These are phyloP conservation scores for Leccinum incarnatum DNA, from an alignment of 768 basidiomycete species.

Conservation along the genomic window DNA sequence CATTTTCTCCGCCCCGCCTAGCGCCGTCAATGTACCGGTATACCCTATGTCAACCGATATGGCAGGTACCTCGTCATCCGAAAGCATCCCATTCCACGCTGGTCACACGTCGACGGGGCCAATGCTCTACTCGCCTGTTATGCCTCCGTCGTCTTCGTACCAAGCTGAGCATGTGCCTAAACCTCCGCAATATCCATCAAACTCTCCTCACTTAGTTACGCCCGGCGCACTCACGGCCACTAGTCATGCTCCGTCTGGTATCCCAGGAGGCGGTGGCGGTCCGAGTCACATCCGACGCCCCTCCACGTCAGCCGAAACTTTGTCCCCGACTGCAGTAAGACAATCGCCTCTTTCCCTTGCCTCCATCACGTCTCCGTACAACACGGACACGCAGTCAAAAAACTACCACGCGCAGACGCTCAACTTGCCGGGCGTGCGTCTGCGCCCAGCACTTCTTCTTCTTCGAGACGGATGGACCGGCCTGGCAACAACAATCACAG, in stretches of 20 bases:
- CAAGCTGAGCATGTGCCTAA: conserved; percentile 23
- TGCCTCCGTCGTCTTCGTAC: conserved; percentile 25
- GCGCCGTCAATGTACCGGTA: conserved; percentile 28
- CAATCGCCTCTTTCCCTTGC: conserved; percentile 41
- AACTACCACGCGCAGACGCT: conserved; percentile 78
- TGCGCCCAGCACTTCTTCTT: conserved; percentile 48
- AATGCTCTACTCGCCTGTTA: conserved; percentile 23
- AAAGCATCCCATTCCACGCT: conserved; percentile 28
- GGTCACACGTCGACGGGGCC: conserved; percentile 27
- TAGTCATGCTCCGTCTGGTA: conserved; percentile 17
- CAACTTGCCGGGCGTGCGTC: conserved; percentile 69
- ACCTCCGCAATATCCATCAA: conserved; percentile 27
- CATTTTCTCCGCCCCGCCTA: conserved; percentile 29
- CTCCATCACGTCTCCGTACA: conserved; percentile 43
- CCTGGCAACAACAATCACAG: conserved; percentile 24
- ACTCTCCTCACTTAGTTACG: conserved; percentile 27
- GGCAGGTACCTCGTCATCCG: conserved; percentile 26
- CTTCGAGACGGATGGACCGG: conserved; percentile 31
- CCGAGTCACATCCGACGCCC: conserved; percentile 27
- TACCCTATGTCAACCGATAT: conserved; percentile 32
- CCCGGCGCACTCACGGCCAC: conserved; percentile 20
- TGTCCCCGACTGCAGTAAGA: conserved; percentile 32
- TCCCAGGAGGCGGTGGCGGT: conserved; percentile 8
- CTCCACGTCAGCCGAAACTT: conserved; percentile 28
- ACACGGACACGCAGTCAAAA: conserved; percentile 54